A percentile compares a stretch with the other conserved stretches of the same genome.
phyloP scores from a whole-genome alignment of 345 rosid genomes.

The Syzygium aqueum region DNA sequence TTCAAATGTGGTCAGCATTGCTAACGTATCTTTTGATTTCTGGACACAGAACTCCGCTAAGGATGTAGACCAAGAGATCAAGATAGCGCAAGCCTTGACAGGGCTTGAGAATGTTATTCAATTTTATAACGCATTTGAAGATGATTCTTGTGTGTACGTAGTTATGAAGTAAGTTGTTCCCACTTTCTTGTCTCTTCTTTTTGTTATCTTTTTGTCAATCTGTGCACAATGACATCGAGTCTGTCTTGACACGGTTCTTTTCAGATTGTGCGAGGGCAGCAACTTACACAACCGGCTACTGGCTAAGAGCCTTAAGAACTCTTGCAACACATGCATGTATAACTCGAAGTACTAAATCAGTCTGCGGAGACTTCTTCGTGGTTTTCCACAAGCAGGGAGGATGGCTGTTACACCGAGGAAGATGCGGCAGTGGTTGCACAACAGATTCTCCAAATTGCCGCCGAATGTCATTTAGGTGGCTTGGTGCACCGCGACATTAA shows the following conservation, averaged over 20 bases:
- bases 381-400: slow-evolving; percentile 14
- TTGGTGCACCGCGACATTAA: slow-evolving; percentile 46
- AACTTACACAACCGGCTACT: slow-evolving; percentile 31
- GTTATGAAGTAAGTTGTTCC: slow-evolving; percentile 26
- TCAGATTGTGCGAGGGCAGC: slow-evolving; percentile 42
- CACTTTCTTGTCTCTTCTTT: background rate
- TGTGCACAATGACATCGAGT: background rate
- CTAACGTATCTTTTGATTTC: background rate
- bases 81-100: slow-evolving; percentile 40
- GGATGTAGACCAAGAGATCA: slow-evolving; percentile 53
- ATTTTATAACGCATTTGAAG: slow-evolving; percentile 42
- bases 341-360: background rate
- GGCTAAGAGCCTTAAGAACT: slow-evolving; percentile 4
- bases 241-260: background rate
- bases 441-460: slow-evolving; percentile 67
- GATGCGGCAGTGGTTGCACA: slow-evolving; percentile 78
- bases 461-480: slow-evolving; percentile 27
- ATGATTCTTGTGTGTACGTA: slow-evolving; percentile 30
- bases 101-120: slow-evolving; percentile 63
- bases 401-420: slow-evolving; percentile 52
- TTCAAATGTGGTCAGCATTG: background rate
- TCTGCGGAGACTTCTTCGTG: background rate
- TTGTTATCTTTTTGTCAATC: background rate
- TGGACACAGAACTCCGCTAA: slow-evolving; percentile 44
- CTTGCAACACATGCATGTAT: background rate